Evolutionary conservation across 2,329 filamentous ascomycete genomes (phyloP), one percentile per base, ranked within the genome.

Genomic region (Emmonsiellopsis sp.): DNA sequence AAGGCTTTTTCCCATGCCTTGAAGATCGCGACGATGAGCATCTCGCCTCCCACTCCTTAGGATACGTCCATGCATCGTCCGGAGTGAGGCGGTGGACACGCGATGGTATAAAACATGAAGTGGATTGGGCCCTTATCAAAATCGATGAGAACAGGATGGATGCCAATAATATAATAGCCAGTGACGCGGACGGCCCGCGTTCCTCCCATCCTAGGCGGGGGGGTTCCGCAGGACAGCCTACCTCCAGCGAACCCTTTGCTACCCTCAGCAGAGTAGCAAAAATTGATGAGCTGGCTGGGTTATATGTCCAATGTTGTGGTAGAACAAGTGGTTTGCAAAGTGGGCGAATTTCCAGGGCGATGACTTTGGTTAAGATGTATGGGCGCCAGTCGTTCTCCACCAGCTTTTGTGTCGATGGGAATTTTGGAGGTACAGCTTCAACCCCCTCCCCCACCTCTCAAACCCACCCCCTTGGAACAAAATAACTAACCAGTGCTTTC

Each of bases 41-140:
- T 59, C 77, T 96, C 0, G 82, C 87, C 44, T 88, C 85, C 0
- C 93, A 87, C 62, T 81, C 83, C 11, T 76, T 97, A 1, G 92
- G 92, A 2, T 83, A 89, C 62, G 77, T 97, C 3, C 89, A 94
- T 63, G 92, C 92, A 0, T 94, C 89, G 0, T 95, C 90, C 21
- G 92, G 92, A 6, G 86, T 97, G 55, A 83, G 89, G 4, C 83
- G 92, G 33, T 85, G 87, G 65, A 78, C 76, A 50, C 79, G 85
- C 55, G 77, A 86, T 56, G 84, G 85, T 4, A 74, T 94, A 27
- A 76, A 88, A 5, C 92, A 96, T 66, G 92, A 97, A 68, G 90
- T 97, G 44, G 92, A 97, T 68, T 97, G 92, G 92, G 90, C 91
- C 0, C 74, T 97, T 2, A 90, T 97, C 61, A 83, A 87, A 60